Evolutionary conservation across 2,329 filamentous ascomycete species (phyloP).

Genomic region (Aureobasidium namibiae): DNA sequence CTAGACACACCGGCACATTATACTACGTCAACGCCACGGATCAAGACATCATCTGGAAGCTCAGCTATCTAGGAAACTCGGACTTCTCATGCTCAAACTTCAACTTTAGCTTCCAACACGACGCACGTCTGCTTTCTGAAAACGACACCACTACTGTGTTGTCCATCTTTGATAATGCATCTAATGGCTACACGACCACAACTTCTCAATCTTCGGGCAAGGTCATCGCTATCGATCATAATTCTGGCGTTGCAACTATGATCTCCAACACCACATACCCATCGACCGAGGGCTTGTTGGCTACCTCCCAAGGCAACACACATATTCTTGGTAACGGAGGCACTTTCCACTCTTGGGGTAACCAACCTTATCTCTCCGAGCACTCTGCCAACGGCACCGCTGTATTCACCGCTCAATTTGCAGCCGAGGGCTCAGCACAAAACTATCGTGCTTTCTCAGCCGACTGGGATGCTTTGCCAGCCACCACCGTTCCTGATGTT

Average conservation of each 20-base stretch:
- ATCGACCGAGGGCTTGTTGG: slow-evolving; percentile 26
- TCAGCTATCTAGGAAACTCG: slow-evolving; percentile 22
- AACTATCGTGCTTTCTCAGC: slow-evolving; percentile 47
- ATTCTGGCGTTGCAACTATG: slow-evolving; percentile 16
- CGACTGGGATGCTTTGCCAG: slow-evolving; percentile 34
- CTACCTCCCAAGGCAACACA: slow-evolving; percentile 42
- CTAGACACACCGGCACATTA: slow-evolving; percentile 40
- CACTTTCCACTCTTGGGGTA: slow-evolving; percentile 48
- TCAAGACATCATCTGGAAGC: slow-evolving; percentile 42
- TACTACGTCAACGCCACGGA: slow-evolving; percentile 38
- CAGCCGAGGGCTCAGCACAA: slow-evolving; percentile 26
- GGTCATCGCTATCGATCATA: slow-evolving; percentile 20
- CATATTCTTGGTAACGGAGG: slow-evolving; percentile 45
- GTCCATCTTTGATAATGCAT: slow-evolving; percentile 45
- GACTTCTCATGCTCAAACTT: slow-evolving; percentile 18
- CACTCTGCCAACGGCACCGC: slow-evolving; percentile 35
- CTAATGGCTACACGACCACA: slow-evolving; percentile 21
- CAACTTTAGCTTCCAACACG: slow-evolving; percentile 41
- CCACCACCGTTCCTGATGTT: slow-evolving; percentile 27
- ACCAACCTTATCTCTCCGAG: slow-evolving; percentile 28
- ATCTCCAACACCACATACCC: slow-evolving; percentile 17
- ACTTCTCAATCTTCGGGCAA: slow-evolving; percentile 18
- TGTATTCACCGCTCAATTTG: slow-evolving; percentile 43
- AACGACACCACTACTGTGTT: slow-evolving; percentile 37
- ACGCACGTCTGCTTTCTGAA: slow-evolving; percentile 36